These are phyloP conservation scores for Saturnispora quitensis DNA, from an alignment of 805 yeast genomes.

Conservation along the genomic window DNA sequence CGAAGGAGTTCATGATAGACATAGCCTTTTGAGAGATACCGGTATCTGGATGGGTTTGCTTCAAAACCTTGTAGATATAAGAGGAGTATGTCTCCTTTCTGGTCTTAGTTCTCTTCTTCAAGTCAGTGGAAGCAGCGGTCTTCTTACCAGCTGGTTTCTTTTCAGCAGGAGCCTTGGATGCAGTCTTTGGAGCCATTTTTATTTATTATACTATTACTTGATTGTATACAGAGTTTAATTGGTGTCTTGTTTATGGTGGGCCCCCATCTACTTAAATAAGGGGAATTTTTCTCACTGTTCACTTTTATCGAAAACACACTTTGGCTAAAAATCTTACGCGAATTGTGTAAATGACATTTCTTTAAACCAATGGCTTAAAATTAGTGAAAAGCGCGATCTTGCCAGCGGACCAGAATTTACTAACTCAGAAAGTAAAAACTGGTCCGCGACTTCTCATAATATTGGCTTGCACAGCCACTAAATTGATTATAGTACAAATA, in stretches of 20 bases:
- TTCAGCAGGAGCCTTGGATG: conserved; percentile 97
- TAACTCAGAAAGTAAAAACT: conserved; percentile 11
- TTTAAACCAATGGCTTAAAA: neutral
- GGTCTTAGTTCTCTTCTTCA: conserved; percentile 88
- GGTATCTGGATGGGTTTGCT: conserved; percentile 98
- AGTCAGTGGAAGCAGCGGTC: conserved; percentile 63
- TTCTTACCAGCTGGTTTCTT: conserved; percentile 90
- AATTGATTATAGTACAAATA: conserved; percentile 3
- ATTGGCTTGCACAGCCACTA: neutral
- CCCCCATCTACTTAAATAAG: conserved; percentile 1
- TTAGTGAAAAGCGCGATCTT: conserved; percentile 8
- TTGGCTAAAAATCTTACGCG: neutral
- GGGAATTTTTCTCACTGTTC: neutral
- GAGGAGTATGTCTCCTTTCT: conserved; percentile 98
- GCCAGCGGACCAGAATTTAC: conserved; percentile 16
- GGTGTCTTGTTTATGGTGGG: neutral
- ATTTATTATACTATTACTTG: neutral
- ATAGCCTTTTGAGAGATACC: conserved; percentile 98
- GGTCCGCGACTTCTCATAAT: conserved; percentile 3
- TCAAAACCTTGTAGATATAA: conserved; percentile 95
- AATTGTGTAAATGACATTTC: neutral
- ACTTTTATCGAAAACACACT: neutral
- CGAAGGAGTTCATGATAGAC: conserved; percentile 98
- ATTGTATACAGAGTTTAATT: neutral
- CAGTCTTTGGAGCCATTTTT: conserved; percentile 65